Evolutionary conservation across 1,284 basidiomycete species (phyloP).

Genomic region (Rhodotorula sp.): DNA sequence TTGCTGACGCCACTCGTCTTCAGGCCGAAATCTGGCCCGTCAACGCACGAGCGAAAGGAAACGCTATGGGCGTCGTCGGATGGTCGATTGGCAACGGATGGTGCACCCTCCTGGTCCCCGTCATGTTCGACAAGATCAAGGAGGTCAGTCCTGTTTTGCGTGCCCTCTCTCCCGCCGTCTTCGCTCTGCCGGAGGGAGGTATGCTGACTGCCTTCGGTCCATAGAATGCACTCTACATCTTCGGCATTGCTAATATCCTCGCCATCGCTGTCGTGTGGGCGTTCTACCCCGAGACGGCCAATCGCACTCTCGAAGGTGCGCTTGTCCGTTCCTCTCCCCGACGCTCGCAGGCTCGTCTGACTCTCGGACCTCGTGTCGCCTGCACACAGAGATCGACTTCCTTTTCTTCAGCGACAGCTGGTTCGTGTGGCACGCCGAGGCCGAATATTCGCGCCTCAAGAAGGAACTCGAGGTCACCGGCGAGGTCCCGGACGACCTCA

Average conservation of each 20-base stretch:
- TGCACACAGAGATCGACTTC: constrained; percentile 10
- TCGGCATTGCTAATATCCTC: constrained; percentile 2
- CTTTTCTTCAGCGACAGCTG: constrained; percentile 1
- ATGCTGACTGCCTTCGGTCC: not conserved
- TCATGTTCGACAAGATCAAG: constrained; percentile 12
- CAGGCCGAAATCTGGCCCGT: constrained; percentile 11
- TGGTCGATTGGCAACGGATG: constrained; percentile 13
- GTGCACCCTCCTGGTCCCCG: constrained; percentile 7
- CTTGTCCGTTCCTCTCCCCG: too few species aligned
- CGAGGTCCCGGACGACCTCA: not conserved
- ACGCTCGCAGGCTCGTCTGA: too few species aligned
- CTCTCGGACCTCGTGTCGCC: too few species aligned
- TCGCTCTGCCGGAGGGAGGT: not conserved
- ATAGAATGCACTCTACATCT: constrained; percentile 6
- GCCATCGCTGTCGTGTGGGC: constrained; percentile 1
- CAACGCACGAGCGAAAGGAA: constrained; percentile 2
- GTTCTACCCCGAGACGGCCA: constrained; percentile 6
- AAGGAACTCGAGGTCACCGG: constrained; percentile 1
- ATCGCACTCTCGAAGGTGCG: constrained; percentile 6
- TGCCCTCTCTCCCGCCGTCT: not conserved
- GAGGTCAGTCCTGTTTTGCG: not conserved
- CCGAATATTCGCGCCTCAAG: not conserved
- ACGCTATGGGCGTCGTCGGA: constrained; percentile 8
- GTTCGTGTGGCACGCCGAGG: constrained; percentile 4
- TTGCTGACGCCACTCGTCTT: not conserved